Evolutionary conservation across 768 basidiomycete genomes (phyloP), one percentile per base, ranked within the genome.

Genomic region (Boletus speciosus): DNA sequence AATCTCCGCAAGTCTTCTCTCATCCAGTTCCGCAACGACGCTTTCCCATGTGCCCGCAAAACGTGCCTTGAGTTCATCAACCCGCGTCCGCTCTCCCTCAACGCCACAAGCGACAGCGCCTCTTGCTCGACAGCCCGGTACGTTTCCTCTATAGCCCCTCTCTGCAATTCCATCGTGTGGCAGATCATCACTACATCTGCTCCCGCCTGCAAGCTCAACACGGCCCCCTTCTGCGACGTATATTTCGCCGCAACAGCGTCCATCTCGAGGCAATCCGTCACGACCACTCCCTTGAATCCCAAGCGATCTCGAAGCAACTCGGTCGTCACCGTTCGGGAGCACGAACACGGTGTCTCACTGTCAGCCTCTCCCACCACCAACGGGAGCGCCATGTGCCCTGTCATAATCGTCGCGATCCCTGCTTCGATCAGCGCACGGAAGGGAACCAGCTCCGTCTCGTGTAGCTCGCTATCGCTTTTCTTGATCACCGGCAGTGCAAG

Each of bases 201-300:
- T 4, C 86, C 86, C 0, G 87, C 86, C 45, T 73, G 71, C 40
- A 88, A 62, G 5, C 81, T 79, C 54, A 74, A 64, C 16, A 86
- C 76, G 0, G 84, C 82, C 6, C 84, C 85, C 46, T 47, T 69
- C 12, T 47, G 46, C 15, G 64, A 32, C 42, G 59, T 60, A 11
- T 75, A 71, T 16, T 71, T 71, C 29, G 77, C 73, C 1, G 81
- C 77, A 15, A 88, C 79, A 11, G 88, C 86, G 45, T 83, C 83
- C 87, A 90, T 88, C 70, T 88, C 86, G 23, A 89, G 69, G 61
- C 87, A 88, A 63, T 88, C 87, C 1, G 87, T 88, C 29, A 88
- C 85, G 21, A 86, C 67, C 36, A 88, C 78, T 0, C 85, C 85
- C 4, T 71, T 46, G 65, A 78, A 89, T 1, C 72, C 71, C 61